phyloP scores from a whole-genome alignment of 208 protist genomes.

The Leishmania tarentolae region DNA sequence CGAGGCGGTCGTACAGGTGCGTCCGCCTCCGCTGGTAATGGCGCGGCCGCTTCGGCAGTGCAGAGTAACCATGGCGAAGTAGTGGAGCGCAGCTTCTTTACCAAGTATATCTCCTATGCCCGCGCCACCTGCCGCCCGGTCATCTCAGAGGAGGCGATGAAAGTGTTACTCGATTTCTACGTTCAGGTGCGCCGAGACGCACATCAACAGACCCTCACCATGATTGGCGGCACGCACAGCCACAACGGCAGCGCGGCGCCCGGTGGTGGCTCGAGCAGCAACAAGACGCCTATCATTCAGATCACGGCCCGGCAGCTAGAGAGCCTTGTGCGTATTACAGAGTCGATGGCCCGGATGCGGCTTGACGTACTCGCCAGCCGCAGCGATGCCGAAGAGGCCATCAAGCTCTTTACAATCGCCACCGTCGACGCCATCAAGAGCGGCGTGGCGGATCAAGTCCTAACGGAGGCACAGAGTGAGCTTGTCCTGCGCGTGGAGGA shows the following conservation, averaged over 20 bases:
- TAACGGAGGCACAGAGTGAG: slow-evolving; percentile 88
- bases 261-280: slow-evolving; percentile 29
- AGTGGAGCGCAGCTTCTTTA: slow-evolving; percentile 89
- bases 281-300: slow-evolving; percentile 86
- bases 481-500: slow-evolving; percentile 85
- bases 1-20: slow-evolving; percentile 8
- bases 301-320: slow-evolving; percentile 97
- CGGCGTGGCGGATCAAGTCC: slow-evolving; percentile 69
- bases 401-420: slow-evolving; percentile 95
- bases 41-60: slow-evolving; percentile 29
- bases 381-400: slow-evolving; percentile 94
- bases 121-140: slow-evolving; percentile 87
- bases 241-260: slow-evolving; percentile 1
- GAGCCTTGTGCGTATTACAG: slow-evolving; percentile 97
- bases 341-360: slow-evolving; percentile 97
- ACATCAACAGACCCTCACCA: slow-evolving; percentile 76
- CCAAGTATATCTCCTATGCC: slow-evolving; percentile 96
- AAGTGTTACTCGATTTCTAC: slow-evolving; percentile 96
- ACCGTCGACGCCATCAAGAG: slow-evolving; percentile 94
- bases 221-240: slow-evolving; percentile 28
- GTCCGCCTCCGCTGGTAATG: slow-evolving; percentile 52
- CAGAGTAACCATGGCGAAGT: slow-evolving; percentile 5
- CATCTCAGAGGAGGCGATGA: slow-evolving; percentile 92
- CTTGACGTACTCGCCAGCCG: slow-evolving; percentile 87
- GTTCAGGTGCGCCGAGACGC: slow-evolving; percentile 92